A percentile compares a stretch with the other conserved stretches of the same genome.
Conservation (phyloP, 2,329 filamentous ascomycete species). For the Pseudogymnoascus sp. region DNA sequence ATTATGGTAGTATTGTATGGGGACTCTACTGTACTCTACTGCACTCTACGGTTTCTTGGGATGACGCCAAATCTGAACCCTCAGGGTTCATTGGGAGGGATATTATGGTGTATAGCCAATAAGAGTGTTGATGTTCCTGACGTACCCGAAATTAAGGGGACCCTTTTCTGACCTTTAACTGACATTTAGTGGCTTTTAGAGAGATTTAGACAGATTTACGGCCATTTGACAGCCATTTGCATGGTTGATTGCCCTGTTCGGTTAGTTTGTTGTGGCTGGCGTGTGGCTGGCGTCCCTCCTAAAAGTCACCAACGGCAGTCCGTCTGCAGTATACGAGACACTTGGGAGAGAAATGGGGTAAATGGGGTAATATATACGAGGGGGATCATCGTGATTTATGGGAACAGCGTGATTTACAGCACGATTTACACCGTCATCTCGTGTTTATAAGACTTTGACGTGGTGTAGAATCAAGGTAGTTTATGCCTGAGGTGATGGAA, state of each 20-base stretch:
- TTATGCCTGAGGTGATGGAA: not conserved
- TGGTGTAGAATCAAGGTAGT: not conserved
- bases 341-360: too few relatives aligned
- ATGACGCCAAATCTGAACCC: not conserved
- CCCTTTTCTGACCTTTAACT: not conserved
- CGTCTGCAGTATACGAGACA: not conserved
- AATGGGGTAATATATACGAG: not conserved
- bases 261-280: not conserved
- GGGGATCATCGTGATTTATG: not conserved
- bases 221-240: conserved; percentile 5
- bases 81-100: not conserved
- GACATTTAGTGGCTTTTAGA: not conserved
- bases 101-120: not conserved
- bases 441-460: not conserved
- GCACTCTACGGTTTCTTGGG: not conserved
- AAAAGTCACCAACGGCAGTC: not conserved
- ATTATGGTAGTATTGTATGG: not conserved
- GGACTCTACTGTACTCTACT: not conserved
- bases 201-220: not conserved
- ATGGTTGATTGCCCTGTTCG: not conserved
- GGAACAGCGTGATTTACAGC: not conserved
- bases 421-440: not conserved
- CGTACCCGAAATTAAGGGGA: conserved; percentile 4
- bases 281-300: not conserved
- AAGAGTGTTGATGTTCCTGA: not conserved